phyloP scores from a whole-genome alignment of 768 basidiomycete species.

The Tylopilus balloui region DNA sequence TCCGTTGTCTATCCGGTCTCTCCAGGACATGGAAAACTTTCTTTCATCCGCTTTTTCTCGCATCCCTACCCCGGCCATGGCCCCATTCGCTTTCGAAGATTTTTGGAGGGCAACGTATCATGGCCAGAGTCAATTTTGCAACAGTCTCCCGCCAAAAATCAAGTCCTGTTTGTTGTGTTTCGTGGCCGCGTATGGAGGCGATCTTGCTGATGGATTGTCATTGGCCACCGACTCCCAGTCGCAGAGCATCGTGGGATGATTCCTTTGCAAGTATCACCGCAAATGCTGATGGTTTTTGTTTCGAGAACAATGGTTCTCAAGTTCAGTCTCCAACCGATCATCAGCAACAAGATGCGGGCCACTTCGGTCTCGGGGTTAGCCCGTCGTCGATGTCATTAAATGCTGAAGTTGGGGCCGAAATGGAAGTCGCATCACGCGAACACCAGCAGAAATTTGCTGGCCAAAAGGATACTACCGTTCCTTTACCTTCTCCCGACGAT shows the following conservation, averaged over 20 bases:
- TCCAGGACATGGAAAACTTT: conserved; percentile 42
- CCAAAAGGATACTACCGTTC: conserved; percentile 12
- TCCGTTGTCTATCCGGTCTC: conserved; percentile 38
- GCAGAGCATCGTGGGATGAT: conserved; percentile 27
- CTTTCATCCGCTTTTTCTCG: conserved; percentile 49
- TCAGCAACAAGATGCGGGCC: conserved; percentile 8
- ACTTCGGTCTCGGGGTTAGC: conserved; percentile 22
- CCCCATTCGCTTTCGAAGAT: conserved; percentile 47
- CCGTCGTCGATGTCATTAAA: not conserved
- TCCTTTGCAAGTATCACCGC: conserved; percentile 6
- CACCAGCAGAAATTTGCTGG: not conserved
- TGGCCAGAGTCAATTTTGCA: conserved; percentile 33
- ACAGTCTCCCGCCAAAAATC: conserved; percentile 40
- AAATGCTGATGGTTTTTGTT: conserved; percentile 16
- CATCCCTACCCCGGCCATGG: conserved; percentile 43
- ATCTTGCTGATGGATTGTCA: conserved; percentile 43
- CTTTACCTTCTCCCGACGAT: conserved; percentile 2
- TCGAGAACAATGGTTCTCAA: conserved; percentile 9
- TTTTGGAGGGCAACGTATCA: conserved; percentile 61
- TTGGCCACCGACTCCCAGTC: conserved; percentile 35
- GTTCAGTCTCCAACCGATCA: not conserved
- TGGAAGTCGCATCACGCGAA: not conserved
- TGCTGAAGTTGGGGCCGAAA: not conserved
- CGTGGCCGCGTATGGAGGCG: conserved; percentile 45
- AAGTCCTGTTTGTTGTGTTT: conserved; percentile 44